Percentiles rank a stretch among this genome's conserved stretches.
Conservation (phyloP, 1,284 basidiomycete genomes). For the Moesziomyces sp. region DNA sequence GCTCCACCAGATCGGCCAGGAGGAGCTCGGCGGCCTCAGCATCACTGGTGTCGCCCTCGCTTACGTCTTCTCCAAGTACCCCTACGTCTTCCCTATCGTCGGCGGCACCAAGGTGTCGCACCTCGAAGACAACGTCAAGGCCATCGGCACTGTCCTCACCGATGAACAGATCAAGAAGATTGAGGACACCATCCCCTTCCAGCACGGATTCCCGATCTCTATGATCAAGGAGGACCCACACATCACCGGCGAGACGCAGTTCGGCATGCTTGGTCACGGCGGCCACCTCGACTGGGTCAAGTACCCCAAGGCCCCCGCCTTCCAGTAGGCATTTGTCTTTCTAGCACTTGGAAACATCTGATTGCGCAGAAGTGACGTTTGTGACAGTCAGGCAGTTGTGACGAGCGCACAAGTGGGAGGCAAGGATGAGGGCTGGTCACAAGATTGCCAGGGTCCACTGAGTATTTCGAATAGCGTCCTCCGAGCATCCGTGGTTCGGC, state of each 20-base stretch:
- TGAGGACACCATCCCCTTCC: conserved; percentile 44
- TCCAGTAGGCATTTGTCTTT: conserved; percentile 6
- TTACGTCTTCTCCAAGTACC: conserved; percentile 42
- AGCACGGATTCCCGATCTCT: conserved; percentile 59
- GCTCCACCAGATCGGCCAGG: conserved; percentile 55
- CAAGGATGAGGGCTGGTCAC: neutral
- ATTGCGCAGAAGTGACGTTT: neutral
- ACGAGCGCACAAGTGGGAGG: no score
- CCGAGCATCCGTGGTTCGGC: neutral
- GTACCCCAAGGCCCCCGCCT: conserved; percentile 38
- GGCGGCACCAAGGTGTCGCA: conserved; percentile 52
- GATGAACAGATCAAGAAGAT: conserved; percentile 56
- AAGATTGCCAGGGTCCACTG: neutral
- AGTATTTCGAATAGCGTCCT: neutral
- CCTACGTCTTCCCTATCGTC: conserved; percentile 49
- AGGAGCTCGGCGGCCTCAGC: conserved; percentile 41
- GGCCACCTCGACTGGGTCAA: conserved; percentile 50
- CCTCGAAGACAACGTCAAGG: conserved; percentile 54
- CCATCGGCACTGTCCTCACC: conserved; percentile 43
- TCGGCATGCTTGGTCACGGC: conserved; percentile 26
- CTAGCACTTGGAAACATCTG: neutral
- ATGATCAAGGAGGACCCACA: conserved; percentile 38
- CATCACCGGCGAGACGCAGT: conserved; percentile 24
- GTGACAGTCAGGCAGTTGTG: no score
- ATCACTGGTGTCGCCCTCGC: conserved; percentile 48